Percentiles rank a stretch among this genome's conserved stretches.
phyloP scores from a whole-genome alignment of 495 filamentous ascomycete genomes.

The Halenospora varia region DNA sequence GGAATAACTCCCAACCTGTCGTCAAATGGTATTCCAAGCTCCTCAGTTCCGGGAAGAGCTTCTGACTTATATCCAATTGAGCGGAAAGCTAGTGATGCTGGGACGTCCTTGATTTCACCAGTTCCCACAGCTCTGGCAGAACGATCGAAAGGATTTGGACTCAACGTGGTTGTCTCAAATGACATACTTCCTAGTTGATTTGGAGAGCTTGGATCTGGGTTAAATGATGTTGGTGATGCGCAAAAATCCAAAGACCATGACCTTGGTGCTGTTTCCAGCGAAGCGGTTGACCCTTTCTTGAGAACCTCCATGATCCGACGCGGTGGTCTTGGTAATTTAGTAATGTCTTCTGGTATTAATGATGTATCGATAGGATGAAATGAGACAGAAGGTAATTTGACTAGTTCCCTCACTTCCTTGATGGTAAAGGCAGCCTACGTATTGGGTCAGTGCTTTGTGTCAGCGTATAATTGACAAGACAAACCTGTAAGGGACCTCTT shows the following conservation, averaged over 20 bases:
- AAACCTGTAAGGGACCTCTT: conserved; percentile 79
- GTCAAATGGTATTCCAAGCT: conserved; percentile 81
- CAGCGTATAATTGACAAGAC: conserved; percentile 4
- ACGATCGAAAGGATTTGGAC: conserved; percentile 40
- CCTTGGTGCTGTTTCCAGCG: conserved; percentile 44
- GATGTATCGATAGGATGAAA: conserved; percentile 65
- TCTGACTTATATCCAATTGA: conserved; percentile 89
- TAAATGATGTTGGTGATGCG: conserved; percentile 68
- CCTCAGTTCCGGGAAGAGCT: conserved; percentile 66
- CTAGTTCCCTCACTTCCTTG: conserved; percentile 84
- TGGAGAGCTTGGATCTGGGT: conserved; percentile 40
- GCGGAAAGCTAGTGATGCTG: conserved; percentile 71
- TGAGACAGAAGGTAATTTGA: conserved; percentile 67
- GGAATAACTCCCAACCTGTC: conserved; percentile 66
- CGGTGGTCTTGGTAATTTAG: conserved; percentile 64
- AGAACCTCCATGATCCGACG: conserved; percentile 78
- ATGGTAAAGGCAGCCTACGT: conserved; percentile 83
- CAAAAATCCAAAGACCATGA: conserved; percentile 84
- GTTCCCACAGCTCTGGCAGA: conserved; percentile 50
- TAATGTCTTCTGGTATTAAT: conserved; percentile 59
- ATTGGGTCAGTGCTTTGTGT: conserved; percentile 6
- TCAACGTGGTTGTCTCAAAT: conserved; percentile 59
- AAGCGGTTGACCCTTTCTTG: conserved; percentile 59
- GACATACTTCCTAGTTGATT: conserved; percentile 51
- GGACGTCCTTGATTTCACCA: conserved; percentile 36